These are phyloP conservation scores for Chaetomium tenue DNA, from an alignment of 495 filamentous ascomycete species.

Conservation along the genomic window DNA sequence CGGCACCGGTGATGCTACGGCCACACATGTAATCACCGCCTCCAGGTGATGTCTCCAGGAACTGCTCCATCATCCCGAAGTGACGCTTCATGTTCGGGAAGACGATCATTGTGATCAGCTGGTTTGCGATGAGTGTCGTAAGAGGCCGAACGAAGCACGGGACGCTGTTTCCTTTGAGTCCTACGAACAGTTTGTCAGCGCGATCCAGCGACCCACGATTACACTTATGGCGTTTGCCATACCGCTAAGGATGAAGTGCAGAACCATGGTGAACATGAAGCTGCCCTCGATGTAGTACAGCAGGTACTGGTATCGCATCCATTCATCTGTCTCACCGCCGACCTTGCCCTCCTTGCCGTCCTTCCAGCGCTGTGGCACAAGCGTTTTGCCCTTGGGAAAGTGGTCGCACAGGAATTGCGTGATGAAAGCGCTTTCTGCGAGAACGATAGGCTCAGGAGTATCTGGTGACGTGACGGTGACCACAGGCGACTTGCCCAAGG, in stretches of 20 bases:
- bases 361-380: slow-evolving; percentile 64
- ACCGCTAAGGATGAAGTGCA: slow-evolving; percentile 52
- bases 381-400: slow-evolving; percentile 50
- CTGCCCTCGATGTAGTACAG: slow-evolving; percentile 81
- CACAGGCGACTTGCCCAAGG: slow-evolving; percentile 80
- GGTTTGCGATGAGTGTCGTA: slow-evolving; percentile 59
- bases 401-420: slow-evolving; percentile 78
- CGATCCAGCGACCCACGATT: not conserved
- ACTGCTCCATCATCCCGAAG: slow-evolving; percentile 70
- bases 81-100: slow-evolving; percentile 62
- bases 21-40: slow-evolving; percentile 70
- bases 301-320: slow-evolving; percentile 71
- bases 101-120: slow-evolving; percentile 60
- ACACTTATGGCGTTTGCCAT: not conserved
- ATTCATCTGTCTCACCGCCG: slow-evolving; percentile 69
- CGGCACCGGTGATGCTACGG: slow-evolving; percentile 65
- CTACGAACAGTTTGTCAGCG: slow-evolving; percentile 14
- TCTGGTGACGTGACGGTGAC: slow-evolving; percentile 53
- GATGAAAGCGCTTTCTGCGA: slow-evolving; percentile 78
- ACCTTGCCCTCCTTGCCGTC: slow-evolving; percentile 55
- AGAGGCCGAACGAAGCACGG: slow-evolving; percentile 85
- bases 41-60: slow-evolving; percentile 60
- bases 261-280: slow-evolving; percentile 67
- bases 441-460: slow-evolving; percentile 54
- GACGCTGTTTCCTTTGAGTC: slow-evolving; percentile 57